Evolutionary conservation across 148 eudicot genomes (phyloP).

Genomic region (Fagopyrum tataricum): DNA sequence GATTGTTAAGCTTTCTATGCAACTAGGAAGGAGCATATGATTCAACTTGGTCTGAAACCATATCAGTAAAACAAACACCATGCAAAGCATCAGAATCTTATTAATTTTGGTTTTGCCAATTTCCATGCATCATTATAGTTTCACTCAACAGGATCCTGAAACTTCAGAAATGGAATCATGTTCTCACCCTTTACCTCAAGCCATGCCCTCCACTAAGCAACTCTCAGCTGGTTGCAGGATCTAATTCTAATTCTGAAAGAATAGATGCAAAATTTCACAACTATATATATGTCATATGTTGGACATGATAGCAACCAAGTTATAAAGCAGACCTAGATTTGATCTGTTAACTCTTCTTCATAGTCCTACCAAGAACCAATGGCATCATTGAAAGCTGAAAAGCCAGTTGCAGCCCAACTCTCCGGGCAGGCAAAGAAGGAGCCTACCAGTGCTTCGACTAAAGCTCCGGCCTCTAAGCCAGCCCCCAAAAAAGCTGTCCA

Average conservation of each 20-base stretch:
- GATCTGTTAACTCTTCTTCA: neutral
- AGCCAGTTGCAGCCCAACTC: neutral
- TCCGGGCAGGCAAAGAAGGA: constrained; percentile 12
- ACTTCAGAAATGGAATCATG: neutral
- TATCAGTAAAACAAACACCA: neutral
- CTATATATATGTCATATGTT: constrained; percentile 2
- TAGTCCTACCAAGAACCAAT: constrained; percentile 7
- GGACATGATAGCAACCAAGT: constrained; percentile 4
- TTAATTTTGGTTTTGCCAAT: neutral
- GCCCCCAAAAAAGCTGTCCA: constrained; percentile 23
- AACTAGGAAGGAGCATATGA: constrained; percentile 8
- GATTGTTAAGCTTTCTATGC: constrained; percentile 1
- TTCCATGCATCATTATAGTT: neutral
- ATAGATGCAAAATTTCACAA: neutral
- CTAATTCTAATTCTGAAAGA: neutral
- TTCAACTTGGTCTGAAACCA: neutral
- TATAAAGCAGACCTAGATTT: neutral
- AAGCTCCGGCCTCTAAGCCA: constrained; percentile 24
- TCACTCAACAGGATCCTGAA: neutral
- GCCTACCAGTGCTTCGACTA: constrained; percentile 4
- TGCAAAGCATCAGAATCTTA: neutral
- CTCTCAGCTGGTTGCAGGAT: neutral
- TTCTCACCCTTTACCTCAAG: neutral
- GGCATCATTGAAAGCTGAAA: constrained; percentile 8
- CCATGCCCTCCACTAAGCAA: neutral